These are phyloP conservation scores for Xylaria sp. DNA, from an alignment of 495 filamentous ascomycete genomes.

Conservation along the genomic window DNA sequence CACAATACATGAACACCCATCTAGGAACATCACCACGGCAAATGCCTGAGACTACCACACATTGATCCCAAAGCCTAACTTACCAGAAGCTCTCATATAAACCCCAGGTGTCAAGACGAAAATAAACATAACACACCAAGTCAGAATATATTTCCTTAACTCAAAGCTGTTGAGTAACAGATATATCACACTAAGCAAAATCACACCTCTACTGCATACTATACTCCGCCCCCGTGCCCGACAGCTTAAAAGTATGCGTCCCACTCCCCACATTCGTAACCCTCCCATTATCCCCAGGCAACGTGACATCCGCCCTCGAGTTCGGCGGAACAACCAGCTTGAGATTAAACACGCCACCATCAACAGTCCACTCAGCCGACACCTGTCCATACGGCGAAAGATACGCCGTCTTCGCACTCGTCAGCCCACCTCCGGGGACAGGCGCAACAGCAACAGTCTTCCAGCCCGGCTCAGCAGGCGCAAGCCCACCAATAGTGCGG, in stretches of 20 bases:
- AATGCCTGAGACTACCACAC: too few relatives aligned
- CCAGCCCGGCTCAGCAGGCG: constrained; percentile 46
- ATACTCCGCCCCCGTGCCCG: background rate
- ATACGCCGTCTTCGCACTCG: constrained; percentile 39
- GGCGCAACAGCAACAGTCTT: constrained; percentile 39
- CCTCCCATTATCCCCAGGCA: constrained; percentile 29
- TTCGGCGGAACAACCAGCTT: constrained; percentile 41
- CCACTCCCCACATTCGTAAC: constrained; percentile 23
- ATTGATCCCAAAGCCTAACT: too few relatives aligned
- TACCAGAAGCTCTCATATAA: too few relatives aligned
- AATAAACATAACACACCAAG: too few relatives aligned
- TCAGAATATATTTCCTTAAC: background rate
- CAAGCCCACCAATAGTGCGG: constrained; percentile 40
- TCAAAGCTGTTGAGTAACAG: background rate
- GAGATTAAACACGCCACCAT: constrained; percentile 35
- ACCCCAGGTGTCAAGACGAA: too few relatives aligned
- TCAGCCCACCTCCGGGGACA: constrained; percentile 41
- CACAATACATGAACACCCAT: too few relatives aligned
- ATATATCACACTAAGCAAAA: background rate
- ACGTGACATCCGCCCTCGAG: constrained; percentile 30
- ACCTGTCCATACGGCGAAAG: constrained; percentile 40
- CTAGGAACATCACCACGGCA: too few relatives aligned
- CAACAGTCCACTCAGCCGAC: constrained; percentile 34
- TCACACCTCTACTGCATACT: background rate
- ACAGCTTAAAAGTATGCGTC: constrained; percentile 10